Percentiles rank a stretch among this genome's conserved stretches.
phyloP scores from a whole-genome alignment of 169 alveolate genomes.

The Blepharisma undulans region DNA sequence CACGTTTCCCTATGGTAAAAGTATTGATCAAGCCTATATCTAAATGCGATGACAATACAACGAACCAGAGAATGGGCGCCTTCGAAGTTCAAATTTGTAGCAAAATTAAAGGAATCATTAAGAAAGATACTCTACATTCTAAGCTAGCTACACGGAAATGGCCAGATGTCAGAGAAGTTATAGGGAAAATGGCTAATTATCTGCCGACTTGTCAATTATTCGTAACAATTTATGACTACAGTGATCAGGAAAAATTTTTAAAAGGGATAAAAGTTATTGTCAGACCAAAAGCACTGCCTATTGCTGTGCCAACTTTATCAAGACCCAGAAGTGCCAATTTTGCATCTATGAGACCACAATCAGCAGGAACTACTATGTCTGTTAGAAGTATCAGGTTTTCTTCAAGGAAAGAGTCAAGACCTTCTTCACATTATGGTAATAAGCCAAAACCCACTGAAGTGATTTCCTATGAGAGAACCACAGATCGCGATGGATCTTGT shows the following conservation, averaged over 20 bases:
- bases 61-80: slow-evolving; percentile 30
- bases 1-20: slow-evolving; percentile 58
- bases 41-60: not conserved
- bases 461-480: not conserved
- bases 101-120: not conserved
- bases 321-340: not conserved
- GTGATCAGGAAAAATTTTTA: not conserved
- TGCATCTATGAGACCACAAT: not conserved
- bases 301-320: not conserved
- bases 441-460: not conserved
- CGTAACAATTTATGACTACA: slow-evolving; percentile 23
- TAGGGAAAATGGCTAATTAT: not conserved
- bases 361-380: not conserved
- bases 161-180: slow-evolving; percentile 22
- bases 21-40: slow-evolving; percentile 54
- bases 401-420: not conserved
- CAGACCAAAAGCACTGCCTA: not conserved
- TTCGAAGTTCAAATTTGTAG: slow-evolving; percentile 29
- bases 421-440: not conserved
- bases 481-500: not conserved
- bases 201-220: slow-evolving; percentile 33
- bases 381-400: not conserved
- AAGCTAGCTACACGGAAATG: slow-evolving; percentile 25
- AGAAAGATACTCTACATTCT: not conserved
- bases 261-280: not conserved